Evolutionary conservation across 257 asterid genomes (phyloP), one percentile per base, ranked within the genome.

Genomic region (Solanum infundibuliforme): DNA sequence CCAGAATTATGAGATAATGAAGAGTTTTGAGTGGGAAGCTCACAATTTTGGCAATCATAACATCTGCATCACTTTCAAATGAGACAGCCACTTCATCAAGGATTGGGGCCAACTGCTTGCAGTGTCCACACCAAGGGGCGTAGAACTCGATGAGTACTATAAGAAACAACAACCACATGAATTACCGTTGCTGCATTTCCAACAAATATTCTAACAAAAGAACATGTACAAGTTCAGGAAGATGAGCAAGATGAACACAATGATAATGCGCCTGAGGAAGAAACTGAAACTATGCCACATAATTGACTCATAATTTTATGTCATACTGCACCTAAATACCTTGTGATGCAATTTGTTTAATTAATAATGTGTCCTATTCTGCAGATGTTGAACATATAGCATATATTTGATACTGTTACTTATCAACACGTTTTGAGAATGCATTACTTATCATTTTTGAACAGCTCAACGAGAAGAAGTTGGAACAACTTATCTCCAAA

Each of bases 71-170:
- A 31, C 88, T 91, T 92, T 91, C 90, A 74, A 94, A 93, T 48
- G 96, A 90, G 82, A 87, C 92, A 85, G 99, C 99, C 88, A 95
- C 95, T 92, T 96, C 99, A 90, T 95, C 98, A 93, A 96, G 91
- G 83, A 94, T 93, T 12, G 99, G 99, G 73, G 98, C 98, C 93
- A 96, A 90, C 91, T 93, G 92, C 88, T 95, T 94, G 95, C 99
- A 94, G 95, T 95, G 98, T 69, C 96, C 97, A 87, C 99, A 96
- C 98, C 98, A 96, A 23, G 98, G 99, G 87, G 99, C 99, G 65
- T 96, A 95, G 85, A 96, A 92, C 92, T 95, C 98, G 84, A 96
- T 62, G 8, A 96, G 89, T 84, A 95, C 98, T 95, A 96, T 87
- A 88, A 69, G 32, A 82, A 7, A 29, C 73, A 79, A 82, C 73